phyloP scores from a whole-genome alignment of 179 eudicot genomes.

The Kewa caespitosa region DNA sequence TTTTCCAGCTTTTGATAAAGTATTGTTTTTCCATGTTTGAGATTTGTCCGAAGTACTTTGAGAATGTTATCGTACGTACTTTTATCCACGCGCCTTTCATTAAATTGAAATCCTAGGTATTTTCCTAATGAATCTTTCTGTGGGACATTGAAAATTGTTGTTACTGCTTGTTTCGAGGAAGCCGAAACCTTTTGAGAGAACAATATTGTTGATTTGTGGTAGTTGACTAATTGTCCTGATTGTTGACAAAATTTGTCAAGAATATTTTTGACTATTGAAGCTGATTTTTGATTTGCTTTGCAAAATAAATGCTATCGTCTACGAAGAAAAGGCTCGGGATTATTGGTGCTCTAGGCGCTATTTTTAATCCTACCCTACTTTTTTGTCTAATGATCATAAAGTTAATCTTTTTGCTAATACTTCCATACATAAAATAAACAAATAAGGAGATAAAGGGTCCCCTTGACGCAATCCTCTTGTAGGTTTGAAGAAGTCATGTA shows the following conservation, averaged over 20 bases:
- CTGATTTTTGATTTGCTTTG: background rate
- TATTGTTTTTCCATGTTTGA: too few relatives aligned
- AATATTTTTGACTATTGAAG: background rate
- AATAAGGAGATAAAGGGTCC: background rate
- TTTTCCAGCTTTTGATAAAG: too few relatives aligned
- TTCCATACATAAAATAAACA: background rate
- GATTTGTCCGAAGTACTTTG: too few relatives aligned
- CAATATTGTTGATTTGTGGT: background rate
- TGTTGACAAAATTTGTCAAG: background rate
- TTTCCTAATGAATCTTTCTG: too few relatives aligned
- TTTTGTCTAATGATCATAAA: fast-evolving
- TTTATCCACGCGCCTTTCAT: too few relatives aligned
- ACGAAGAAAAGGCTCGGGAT: background rate
- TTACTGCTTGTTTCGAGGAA: too few relatives aligned
- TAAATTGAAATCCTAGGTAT: too few relatives aligned
- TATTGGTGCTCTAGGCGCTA: background rate
- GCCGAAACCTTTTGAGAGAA: background rate
- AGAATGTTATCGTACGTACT: too few relatives aligned
- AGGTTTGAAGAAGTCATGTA: background rate
- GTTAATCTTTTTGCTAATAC: background rate
- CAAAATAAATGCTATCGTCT: background rate
- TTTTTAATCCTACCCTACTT: background rate
- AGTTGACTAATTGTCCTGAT: background rate
- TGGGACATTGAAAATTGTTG: too few relatives aligned
- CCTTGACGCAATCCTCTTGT: background rate